Base-by-base conservation (phyloP, 1,139 yeast genomes). In the Geotrichum aggregatum region DNA sequence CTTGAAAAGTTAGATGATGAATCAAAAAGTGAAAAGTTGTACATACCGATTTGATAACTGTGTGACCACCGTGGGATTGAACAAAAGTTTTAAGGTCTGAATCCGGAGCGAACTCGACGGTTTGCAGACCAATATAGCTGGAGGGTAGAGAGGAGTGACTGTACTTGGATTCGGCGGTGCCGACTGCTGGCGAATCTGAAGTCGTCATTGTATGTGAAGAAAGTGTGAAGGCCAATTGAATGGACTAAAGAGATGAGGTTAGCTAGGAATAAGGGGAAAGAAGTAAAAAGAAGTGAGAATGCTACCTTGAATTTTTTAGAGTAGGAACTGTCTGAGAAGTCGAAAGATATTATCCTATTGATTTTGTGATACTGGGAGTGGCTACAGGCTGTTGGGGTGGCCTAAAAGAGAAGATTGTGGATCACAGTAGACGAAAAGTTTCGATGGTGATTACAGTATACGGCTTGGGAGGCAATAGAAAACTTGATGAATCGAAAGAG, bases 1-100 rank as follows among this genome's bases (percentile, higher is more conserved):
- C 66, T 70, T 10, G 13, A 21, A 22, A n/a, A 35, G 42, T n/a
- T 18, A 3, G 13, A 22, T 34, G 36, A 10, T 11, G 14, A n/a
- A 34, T 34, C 18, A 34, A 4, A 34, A 13, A 6, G 4, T 5
- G 22, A 18, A 18, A 52, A 26, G 44, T 22, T 10, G 10, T 19
- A 62, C 70, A 40, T 61, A 66, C 71, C 62, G 83, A 84, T 55
- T 85, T 79, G 66, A 94, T 88, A 50, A 94, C 96, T 4, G 98
- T 89, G 74, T 94, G 99, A 66, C 99, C 99, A 56, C 87, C 89
- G 65, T 86, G 87, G 46, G 80, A 76, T 62, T 77, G 79, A 56
- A 94, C 98, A 67, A 89, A 94, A 65, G 87, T 94, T 61, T 85
- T 84, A 51, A 94, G 81, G n/a, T 77, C 77, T 35, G 83, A 74